Evolutionary conservation across 129 eudicot species (phyloP).

Genomic region (Smallanthus sonchifolius): DNA sequence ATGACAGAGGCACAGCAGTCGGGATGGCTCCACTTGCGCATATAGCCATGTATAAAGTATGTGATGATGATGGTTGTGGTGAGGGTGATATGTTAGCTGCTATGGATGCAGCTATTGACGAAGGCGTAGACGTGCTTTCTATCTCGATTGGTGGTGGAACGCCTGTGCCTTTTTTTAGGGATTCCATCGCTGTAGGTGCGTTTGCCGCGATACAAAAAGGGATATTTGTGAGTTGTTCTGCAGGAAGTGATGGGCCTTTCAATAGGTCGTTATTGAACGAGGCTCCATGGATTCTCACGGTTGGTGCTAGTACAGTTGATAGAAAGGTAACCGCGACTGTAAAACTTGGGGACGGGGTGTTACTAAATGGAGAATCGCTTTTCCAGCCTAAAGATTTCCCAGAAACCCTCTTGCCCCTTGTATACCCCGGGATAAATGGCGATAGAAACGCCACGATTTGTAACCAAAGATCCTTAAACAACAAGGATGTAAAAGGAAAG

Average conservation of each 20-base stretch:
- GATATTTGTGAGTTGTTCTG: constrained; percentile 61
- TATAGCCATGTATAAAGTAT: constrained; percentile 45
- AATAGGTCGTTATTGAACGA: constrained; percentile 41
- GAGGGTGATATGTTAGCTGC: constrained; percentile 50
- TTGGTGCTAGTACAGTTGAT: constrained; percentile 69
- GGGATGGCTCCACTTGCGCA: constrained; percentile 58
- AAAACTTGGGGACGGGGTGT: constrained; percentile 37
- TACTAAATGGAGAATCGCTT: constrained; percentile 46
- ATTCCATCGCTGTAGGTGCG: constrained; percentile 37
- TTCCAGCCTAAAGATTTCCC: constrained; percentile 56
- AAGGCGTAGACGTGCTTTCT: constrained; percentile 65
- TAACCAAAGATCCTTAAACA: constrained; percentile 34
- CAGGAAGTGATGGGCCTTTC: constrained; percentile 53
- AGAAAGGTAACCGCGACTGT: constrained; percentile 46
- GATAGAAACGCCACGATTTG: constrained; percentile 25
- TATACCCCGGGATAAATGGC: constrained; percentile 42
- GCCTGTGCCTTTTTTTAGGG: constrained; percentile 29
- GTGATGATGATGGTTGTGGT: constrained; percentile 21
- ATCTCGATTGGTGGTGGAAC: constrained; percentile 40
- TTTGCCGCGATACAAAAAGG: constrained; percentile 61
- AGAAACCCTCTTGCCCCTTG: constrained; percentile 40
- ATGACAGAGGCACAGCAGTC: constrained; percentile 39
- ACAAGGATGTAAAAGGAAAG: constrained; percentile 50
- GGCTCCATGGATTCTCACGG: constrained; percentile 80
- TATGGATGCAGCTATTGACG: constrained; percentile 56